Evolutionary conservation across 106 monocot species (phyloP), one percentile per base, ranked within the genome.

Genomic region (Apostasia ramifera): DNA sequence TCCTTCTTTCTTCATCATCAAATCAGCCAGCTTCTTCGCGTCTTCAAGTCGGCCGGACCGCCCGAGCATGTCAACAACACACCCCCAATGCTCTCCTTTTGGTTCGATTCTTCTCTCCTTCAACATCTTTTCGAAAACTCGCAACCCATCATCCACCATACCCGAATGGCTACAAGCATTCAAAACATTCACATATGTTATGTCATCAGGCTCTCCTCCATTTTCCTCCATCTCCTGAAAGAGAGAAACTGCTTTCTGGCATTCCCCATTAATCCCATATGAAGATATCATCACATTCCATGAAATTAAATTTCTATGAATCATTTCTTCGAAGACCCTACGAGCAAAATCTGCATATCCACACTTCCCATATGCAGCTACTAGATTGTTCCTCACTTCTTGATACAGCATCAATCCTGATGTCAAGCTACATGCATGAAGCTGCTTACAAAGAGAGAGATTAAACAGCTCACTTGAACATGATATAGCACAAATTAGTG

Each of bases 201-300:
- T 55, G 53, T 68, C 53, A 70, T 81, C 80, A 0, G 70, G 69
- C 44, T 74, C 50, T 57, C 74, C 63, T 7, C 84, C 74, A 45
- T 11, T 57, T 7, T 63, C 67, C 40, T 61, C 77, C 80, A 81
- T 85, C 10, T 77, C 74, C 41, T 67, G 26, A 59, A 81, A 81
- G 44, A 81, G 74, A 46, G 39, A 2, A 3, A 85, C 3, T 52
- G 84, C 81, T 47, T 56, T 53, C 47, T 74, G 57, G 53, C 73
- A 77, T 63, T 71, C n/a, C 2, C 80, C 77, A 74, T 85, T 85
- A 44, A 85, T 57, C 37, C 74, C 80, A 68, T 71, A 77, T 7
- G 77, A 73, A 56, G 73, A 63, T 61, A 85, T 85, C 77, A 85
- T 77, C 4, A 70, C 62, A 56, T 85, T 85, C 76, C 77, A 85